Evolutionary conservation across 257 asterid species (phyloP).

Genomic region (Solanum medicagineum): DNA sequence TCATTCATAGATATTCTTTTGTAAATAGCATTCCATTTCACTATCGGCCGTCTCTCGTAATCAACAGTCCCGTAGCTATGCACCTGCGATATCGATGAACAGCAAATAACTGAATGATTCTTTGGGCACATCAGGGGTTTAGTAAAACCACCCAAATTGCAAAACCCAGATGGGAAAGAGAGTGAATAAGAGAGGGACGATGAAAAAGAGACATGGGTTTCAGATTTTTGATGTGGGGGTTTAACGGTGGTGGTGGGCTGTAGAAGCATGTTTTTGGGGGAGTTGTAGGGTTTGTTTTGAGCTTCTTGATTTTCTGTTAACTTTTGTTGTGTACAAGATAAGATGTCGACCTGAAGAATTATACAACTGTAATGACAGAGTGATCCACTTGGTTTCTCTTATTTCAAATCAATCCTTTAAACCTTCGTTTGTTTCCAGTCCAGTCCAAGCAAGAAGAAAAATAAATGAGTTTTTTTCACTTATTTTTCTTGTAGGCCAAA

Average conservation of each 20-base stretch:
- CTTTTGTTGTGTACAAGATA: neutral
- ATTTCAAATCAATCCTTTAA: neutral
- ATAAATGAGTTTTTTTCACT: too few relatives aligned
- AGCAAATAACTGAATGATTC: constrained; percentile 15
- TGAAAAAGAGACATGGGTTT: constrained; percentile 10
- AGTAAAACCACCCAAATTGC: constrained; percentile 9
- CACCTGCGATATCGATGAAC: constrained; percentile 48
- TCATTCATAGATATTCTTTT: constrained; percentile 45
- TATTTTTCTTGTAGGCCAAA: too few relatives aligned
- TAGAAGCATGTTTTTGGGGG: constrained; percentile 42
- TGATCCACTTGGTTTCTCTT: neutral
- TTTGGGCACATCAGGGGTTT: constrained; percentile 15
- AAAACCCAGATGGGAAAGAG: constrained; percentile 40
- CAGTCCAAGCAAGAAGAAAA: neutral
- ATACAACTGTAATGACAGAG: neutral
- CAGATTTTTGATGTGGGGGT: constrained; percentile 13
- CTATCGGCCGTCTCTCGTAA: constrained; percentile 43
- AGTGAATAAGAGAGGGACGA: constrained; percentile 20
- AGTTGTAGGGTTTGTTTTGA: constrained; percentile 25
- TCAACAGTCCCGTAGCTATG: constrained; percentile 50
- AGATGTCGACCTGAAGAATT: neutral
- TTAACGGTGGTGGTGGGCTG: constrained; percentile 35
- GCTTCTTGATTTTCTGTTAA: neutral
- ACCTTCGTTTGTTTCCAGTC: neutral
- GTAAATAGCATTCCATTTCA: constrained; percentile 53